Percentiles rank a stretch among this genome's conserved stretches.
Conservation (phyloP, 495 filamentous ascomycete genomes). For the Parmelia sp. region DNA sequence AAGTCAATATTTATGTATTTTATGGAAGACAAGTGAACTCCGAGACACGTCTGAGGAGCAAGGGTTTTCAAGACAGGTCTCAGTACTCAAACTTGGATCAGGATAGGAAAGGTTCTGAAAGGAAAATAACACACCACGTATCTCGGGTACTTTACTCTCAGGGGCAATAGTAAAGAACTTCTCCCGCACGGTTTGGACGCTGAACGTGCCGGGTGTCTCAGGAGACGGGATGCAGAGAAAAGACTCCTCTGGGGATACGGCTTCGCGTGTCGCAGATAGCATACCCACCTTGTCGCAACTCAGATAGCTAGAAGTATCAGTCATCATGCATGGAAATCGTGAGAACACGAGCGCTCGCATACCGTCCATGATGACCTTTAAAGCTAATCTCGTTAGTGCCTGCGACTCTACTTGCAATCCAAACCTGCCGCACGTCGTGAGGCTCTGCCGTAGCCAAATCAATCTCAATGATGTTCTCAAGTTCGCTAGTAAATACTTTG, state of each 20-base stretch:
- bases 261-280: slow-evolving; percentile 67
- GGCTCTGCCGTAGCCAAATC: slow-evolving; percentile 79
- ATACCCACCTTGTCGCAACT: slow-evolving; percentile 78
- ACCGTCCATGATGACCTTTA: slow-evolving; percentile 83
- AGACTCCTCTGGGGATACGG: slow-evolving; percentile 74
- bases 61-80: too few relatives aligned
- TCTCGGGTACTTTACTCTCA: slow-evolving; percentile 46
- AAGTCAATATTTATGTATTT: too few relatives aligned
- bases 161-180: slow-evolving; percentile 52
- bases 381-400: slow-evolving; percentile 77
- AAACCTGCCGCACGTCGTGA: slow-evolving; percentile 90
- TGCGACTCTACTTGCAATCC: slow-evolving; percentile 79
- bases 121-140: too few relatives aligned
- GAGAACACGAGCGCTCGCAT: slow-evolving; percentile 23
- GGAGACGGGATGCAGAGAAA: slow-evolving; percentile 62
- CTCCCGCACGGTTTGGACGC: slow-evolving; percentile 58
- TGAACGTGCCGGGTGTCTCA: slow-evolving; percentile 59
- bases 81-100: too few relatives aligned
- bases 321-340: neutral
- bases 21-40: too few relatives aligned
- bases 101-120: too few relatives aligned
- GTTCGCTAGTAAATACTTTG: slow-evolving; percentile 66
- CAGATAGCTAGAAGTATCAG: slow-evolving; percentile 51
- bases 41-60: too few relatives aligned
- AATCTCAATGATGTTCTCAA: slow-evolving; percentile 79